Percentiles rank a stretch among this genome's conserved stretches.
Evolutionary conservation across 2,329 filamentous ascomycete genomes (phyloP).

Genomic region (Bipolaris oryzae): DNA sequence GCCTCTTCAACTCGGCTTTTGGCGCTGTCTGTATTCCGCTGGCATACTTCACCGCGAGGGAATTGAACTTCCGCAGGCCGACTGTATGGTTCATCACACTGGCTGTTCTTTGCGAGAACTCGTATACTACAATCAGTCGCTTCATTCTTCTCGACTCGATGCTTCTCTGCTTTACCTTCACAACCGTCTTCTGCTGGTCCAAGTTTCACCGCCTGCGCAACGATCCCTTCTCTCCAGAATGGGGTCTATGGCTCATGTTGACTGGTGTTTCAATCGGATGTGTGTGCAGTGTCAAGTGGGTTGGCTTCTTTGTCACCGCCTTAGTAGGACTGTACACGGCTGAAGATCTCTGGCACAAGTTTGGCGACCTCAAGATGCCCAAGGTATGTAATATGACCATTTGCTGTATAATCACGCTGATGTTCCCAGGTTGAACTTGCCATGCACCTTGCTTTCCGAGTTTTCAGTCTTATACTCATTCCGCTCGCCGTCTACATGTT

Average conservation of each 20-base stretch:
- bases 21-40: conserved; percentile 90
- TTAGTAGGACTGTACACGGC: conserved; percentile 94
- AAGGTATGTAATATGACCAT: conserved; percentile 57
- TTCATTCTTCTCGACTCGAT: conserved; percentile 99
- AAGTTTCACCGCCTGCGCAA: conserved; percentile 91
- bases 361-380: conserved; percentile 91
- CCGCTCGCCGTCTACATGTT: conserved; percentile 92
- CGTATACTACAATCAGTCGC: conserved; percentile 97
- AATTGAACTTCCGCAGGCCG: conserved; percentile 82
- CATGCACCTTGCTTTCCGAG: conserved; percentile 78
- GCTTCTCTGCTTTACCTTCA: conserved; percentile 98
- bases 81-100: conserved; percentile 94
- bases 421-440: conserved; percentile 64
- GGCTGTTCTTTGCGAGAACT: conserved; percentile 99
- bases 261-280: conserved; percentile 96
- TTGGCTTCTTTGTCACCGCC: conserved; percentile 93
- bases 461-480: conserved; percentile 85
- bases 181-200: conserved; percentile 94
- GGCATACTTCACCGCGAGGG: conserved; percentile 92
- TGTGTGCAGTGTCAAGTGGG: conserved; percentile 98
- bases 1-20: conserved; percentile 94
- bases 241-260: conserved; percentile 93
- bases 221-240: conserved; percentile 85
- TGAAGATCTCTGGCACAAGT: conserved; percentile 98
- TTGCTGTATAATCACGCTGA: conserved; percentile 21